Conservation (phyloP, 164 flowering plant genomes). For the Vitis cinerea region DNA sequence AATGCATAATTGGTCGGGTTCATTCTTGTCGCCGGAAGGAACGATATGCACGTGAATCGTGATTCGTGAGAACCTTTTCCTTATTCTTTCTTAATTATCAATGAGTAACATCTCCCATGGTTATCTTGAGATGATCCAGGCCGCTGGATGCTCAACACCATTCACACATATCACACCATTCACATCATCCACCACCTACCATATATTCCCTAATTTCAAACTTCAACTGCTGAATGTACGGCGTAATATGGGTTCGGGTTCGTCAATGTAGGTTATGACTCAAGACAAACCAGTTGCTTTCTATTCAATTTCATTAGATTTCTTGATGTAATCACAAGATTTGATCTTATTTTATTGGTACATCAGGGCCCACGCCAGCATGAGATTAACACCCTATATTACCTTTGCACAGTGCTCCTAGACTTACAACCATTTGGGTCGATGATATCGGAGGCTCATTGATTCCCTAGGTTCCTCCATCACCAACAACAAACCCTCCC, state of each 20-base stretch:
- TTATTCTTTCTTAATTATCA: neutral
- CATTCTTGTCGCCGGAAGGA: too few relatives aligned
- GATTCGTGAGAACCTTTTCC: too few relatives aligned
- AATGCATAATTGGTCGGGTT: too few relatives aligned
- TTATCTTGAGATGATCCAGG: neutral
- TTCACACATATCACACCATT: neutral
- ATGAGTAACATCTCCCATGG: neutral
- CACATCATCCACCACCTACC: too few relatives aligned
- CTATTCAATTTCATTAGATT: neutral
- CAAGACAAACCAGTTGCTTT: slow-evolving; percentile 14
- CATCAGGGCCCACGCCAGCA: neutral
- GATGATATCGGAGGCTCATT: slow-evolving; percentile 1
- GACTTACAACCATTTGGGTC: slow-evolving; percentile 6
- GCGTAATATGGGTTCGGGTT: neutral
- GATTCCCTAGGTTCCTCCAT: slow-evolving; percentile 8
- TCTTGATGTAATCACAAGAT: neutral
- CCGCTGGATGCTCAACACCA: neutral
- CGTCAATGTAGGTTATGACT: neutral
- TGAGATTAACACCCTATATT: slow-evolving; percentile 8
- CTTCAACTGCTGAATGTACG: neutral
- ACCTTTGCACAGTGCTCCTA: slow-evolving; percentile 7
- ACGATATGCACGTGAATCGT: too few relatives aligned
- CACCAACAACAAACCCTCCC: neutral
- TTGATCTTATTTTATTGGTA: neutral
- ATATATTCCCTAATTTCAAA: neutral